Evolutionary conservation across 306 rosid genomes (phyloP).

Genomic region (Mimosa bimucronata): DNA sequence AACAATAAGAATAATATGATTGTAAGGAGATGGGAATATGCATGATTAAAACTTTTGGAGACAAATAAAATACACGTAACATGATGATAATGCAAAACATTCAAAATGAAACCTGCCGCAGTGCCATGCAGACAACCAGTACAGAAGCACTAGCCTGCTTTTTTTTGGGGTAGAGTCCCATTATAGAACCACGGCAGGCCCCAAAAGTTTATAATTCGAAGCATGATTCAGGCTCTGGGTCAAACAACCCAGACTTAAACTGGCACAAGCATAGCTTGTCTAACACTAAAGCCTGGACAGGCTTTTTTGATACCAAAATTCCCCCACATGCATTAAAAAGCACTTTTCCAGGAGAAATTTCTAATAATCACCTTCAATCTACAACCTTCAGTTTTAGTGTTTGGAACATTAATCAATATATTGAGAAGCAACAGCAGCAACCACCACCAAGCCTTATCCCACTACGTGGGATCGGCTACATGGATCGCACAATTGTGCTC

Average conservation of each 20-base stretch:
- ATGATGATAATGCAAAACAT: slow-evolving; percentile 20
- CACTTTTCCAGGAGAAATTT: slow-evolving; percentile 2
- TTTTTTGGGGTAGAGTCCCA: slow-evolving; percentile 1
- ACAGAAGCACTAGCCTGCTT: slow-evolving; percentile 1
- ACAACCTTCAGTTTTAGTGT: neutral
- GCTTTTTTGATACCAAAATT: slow-evolving; percentile 14
- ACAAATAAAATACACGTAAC: neutral
- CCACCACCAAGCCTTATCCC: no score
- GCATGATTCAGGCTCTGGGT: neutral
- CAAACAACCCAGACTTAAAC: slow-evolving; percentile 10
- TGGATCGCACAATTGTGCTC: no score
- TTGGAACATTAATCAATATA: neutral
- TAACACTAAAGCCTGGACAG: slow-evolving; percentile 14
- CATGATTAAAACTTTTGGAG: slow-evolving; percentile 1
- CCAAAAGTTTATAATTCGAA: neutral
- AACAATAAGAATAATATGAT: slow-evolving; percentile 38
- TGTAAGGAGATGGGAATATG: slow-evolving; percentile 25
- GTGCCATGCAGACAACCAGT: slow-evolving; percentile 10
- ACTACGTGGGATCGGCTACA: no score
- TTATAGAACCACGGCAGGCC: slow-evolving; percentile 1
- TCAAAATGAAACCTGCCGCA: neutral
- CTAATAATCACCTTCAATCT: neutral
- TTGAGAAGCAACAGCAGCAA: neutral
- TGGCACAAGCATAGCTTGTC: slow-evolving; percentile 7
- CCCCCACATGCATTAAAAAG: slow-evolving; percentile 26